A percentile compares a stretch with the other conserved stretches of the same genome.
phyloP scores from a whole-genome alignment of 2,329 filamentous ascomycete genomes.

The Apiospora koreana region DNA sequence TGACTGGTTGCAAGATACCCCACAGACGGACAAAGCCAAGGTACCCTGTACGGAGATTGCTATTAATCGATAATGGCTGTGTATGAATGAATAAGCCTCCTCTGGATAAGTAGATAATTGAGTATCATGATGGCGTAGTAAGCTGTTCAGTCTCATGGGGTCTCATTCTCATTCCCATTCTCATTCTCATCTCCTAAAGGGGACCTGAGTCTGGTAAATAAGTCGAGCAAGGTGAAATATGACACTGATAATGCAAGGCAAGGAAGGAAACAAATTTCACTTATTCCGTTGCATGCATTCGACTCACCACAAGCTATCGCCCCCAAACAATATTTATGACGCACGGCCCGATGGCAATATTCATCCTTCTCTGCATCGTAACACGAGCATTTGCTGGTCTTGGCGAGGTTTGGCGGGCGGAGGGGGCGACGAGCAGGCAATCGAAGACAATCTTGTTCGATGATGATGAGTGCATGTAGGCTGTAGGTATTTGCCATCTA shows the following conservation, averaged over 20 bases:
- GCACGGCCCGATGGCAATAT: slow-evolving; percentile 6
- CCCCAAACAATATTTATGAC: neutral
- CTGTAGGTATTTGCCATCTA: slow-evolving; percentile 14
- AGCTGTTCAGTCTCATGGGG: neutral
- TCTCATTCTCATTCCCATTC: neutral
- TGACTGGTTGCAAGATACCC: neutral
- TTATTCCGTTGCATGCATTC: neutral
- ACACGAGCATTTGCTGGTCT: slow-evolving; percentile 12
- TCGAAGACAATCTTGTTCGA: slow-evolving; percentile 8
- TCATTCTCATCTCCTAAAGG: neutral
- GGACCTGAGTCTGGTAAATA: neutral
- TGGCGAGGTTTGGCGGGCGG: slow-evolving; percentile 3
- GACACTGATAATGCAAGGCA: neutral
- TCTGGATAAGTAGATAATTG: neutral
- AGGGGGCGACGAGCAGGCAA: slow-evolving; percentile 5
- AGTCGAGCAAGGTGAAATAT: neutral
- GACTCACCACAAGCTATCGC: neutral
- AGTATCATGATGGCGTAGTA: neutral
- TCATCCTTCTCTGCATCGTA: slow-evolving; percentile 9
- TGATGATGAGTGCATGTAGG: neutral
- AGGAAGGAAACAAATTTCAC: neutral
- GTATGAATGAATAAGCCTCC: neutral
- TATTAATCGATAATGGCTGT: neutral
- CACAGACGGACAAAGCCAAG: neutral
- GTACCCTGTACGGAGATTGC: slow-evolving; percentile 4